A percentile compares a stretch with the other conserved stretches of the same genome.
Evolutionary conservation across 306 rosid genomes (phyloP).

Genomic region (Cucumis hystrix): DNA sequence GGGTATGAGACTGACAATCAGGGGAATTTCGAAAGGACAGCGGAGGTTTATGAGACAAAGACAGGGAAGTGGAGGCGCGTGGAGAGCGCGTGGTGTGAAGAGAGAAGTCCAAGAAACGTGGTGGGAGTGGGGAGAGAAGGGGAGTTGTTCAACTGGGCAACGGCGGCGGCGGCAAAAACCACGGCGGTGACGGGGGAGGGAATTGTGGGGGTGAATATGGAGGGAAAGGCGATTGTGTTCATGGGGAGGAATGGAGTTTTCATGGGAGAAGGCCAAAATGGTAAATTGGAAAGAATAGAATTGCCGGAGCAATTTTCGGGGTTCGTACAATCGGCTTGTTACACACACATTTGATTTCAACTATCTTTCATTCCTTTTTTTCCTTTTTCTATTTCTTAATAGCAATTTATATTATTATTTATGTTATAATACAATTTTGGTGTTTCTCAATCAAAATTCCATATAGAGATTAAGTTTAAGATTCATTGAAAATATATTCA

Average conservation of each 20-base stretch:
- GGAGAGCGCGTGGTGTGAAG: slow-evolving; percentile 25
- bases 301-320: slow-evolving; percentile 18
- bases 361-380: neutral
- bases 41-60: slow-evolving; percentile 16
- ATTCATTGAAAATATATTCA: too few relatives aligned
- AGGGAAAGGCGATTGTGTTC: slow-evolving; percentile 14
- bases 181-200: slow-evolving; percentile 17
- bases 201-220: slow-evolving; percentile 15
- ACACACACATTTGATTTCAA: slow-evolving; percentile 18
- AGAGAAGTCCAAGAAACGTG: slow-evolving; percentile 25
- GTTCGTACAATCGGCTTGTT: slow-evolving; percentile 38
- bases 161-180: slow-evolving; percentile 8
- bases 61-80: slow-evolving; percentile 32
- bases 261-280: slow-evolving; percentile 15
- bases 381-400: neutral
- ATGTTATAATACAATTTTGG: too few relatives aligned
- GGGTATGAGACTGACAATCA: slow-evolving; percentile 39
- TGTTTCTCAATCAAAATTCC: too few relatives aligned
- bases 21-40: slow-evolving; percentile 22
- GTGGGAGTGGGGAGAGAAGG: slow-evolving; percentile 30
- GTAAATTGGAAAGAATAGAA: slow-evolving; percentile 18
- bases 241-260: slow-evolving; percentile 24
- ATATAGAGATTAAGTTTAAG: too few relatives aligned
- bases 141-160: slow-evolving; percentile 16
- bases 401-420: neutral